Base-by-base conservation (phyloP, 2,329 filamentous ascomycete genomes). In the Botrytis paeoniae region DNA sequence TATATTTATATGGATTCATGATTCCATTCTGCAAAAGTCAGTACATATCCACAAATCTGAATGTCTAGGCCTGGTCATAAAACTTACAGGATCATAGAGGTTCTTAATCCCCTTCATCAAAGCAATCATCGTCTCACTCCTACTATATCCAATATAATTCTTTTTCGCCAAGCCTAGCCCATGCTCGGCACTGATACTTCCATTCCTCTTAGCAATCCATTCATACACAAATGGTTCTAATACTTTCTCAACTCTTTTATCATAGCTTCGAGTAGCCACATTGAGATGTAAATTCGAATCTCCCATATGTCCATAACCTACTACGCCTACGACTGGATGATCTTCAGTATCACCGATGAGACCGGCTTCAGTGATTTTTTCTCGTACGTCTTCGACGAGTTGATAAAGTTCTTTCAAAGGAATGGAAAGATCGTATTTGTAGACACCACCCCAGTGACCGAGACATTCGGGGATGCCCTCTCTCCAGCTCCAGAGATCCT, bases 361-460 rank as follows among this genome's bases (percentile, higher is more conserved):
- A 0, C 94, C 94, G 45, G 91, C 91, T 71, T 90, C 86, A 1
- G 87, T 86, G 76, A 99, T 87, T 70, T 91, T 90, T 70, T 89
- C 89, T 75, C 92, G 88, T 35, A 91, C 92, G 78, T 98, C 96
- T 76, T 96, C 93, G 43, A 99, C 96, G 43, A 99, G 86, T 78
- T 89, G 86, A 84, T 99, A 99, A 79, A 99, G 89, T 77, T 97
- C 91, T 20, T 88, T 83, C 41, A 99, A 87, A 1, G 96, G 96
- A 77, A 99, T 97, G 10, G 96, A 98, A 45, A 99, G 87, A 80
- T 99, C 96, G 82, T 99, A 99, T 85, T 99, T 99, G 88, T 99
- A 99, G 14, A 96, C 95, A 62, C 95, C 96, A 73, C 96, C 97
- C 83, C 92, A 94, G 82, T 98, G 94, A 75, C 93, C 93, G 39